phyloP scores from a whole-genome alignment of 1,139 yeast species.

The Zygosaccharomyces pseudobailii region DNA sequence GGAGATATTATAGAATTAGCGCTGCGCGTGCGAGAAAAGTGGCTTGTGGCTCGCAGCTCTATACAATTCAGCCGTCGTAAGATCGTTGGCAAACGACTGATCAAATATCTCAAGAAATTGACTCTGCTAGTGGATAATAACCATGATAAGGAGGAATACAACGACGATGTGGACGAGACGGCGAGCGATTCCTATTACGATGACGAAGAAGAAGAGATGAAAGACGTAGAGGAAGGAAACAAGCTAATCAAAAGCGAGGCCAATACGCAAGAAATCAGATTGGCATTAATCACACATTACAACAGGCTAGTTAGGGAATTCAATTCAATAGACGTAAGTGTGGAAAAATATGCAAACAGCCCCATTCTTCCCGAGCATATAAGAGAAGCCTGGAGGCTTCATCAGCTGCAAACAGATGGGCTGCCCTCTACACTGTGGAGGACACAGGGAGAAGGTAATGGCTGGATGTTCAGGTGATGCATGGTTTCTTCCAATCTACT shows the following conservation, averaged over 20 bases:
- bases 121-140: slow-evolving; percentile 24
- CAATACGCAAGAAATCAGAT: slow-evolving; percentile 25
- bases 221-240: slow-evolving; percentile 21
- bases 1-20: slow-evolving; percentile 88
- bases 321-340: slow-evolving; percentile 31
- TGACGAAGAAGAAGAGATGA: slow-evolving; percentile 27
- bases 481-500: slow-evolving; percentile 24
- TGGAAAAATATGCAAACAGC: slow-evolving; percentile 41
- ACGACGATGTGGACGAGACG: slow-evolving; percentile 29
- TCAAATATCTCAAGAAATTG: slow-evolving; percentile 28
- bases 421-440: slow-evolving; percentile 65
- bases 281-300: slow-evolving; percentile 27
- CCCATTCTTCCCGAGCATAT: slow-evolving; percentile 82
- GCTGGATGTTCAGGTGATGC: slow-evolving; percentile 54
- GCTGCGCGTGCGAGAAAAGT: slow-evolving; percentile 56
- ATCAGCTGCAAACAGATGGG: slow-evolving; percentile 59
- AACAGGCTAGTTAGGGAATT: slow-evolving; percentile 29
- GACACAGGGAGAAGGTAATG: slow-evolving; percentile 69
- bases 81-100: slow-evolving; percentile 29
- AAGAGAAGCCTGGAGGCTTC: slow-evolving; percentile 82
- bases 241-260: slow-evolving; percentile 21
- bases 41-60: slow-evolving; percentile 41
- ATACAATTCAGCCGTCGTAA: slow-evolving; percentile 34
- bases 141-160: slow-evolving; percentile 10
- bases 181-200: slow-evolving; percentile 30